These are phyloP conservation scores for Pichia ethanolica DNA, from an alignment of 805 yeast species.

Conservation along the genomic window DNA sequence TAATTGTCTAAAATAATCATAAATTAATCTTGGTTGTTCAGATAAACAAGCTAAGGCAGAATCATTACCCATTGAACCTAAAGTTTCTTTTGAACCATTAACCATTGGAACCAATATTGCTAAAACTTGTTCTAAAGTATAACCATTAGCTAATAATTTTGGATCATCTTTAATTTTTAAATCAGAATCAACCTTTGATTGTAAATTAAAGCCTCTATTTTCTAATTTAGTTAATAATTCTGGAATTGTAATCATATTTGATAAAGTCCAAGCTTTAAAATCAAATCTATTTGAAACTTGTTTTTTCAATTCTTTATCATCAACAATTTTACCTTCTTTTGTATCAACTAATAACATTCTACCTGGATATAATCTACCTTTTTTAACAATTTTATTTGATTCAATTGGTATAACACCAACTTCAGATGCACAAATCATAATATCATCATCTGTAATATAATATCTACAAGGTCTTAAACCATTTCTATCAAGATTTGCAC, in stretches of 20 bases:
- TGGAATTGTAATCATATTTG: conserved; percentile 77
- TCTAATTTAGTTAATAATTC: conserved; percentile 60
- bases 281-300: conserved; percentile 77
- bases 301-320: conserved; percentile 80
- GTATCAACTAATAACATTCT: conserved; percentile 94
- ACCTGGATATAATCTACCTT: conserved; percentile 95
- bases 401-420: conserved; percentile 94
- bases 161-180: conserved; percentile 71
- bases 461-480: conserved; percentile 98
- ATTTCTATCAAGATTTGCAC: conserved; percentile 95
- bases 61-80: conserved; percentile 98
- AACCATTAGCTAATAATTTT: conserved; percentile 78
- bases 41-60: conserved; percentile 91
- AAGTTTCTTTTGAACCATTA: conserved; percentile 80
- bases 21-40: conserved; percentile 82
- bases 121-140: conserved; percentile 88
- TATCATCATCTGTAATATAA: conserved; percentile 88
- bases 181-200: conserved; percentile 23
- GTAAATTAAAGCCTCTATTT: conserved; percentile 28
- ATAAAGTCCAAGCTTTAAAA: conserved; percentile 88
- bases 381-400: conserved; percentile 71
- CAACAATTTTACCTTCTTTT: conserved; percentile 85
- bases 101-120: conserved; percentile 91
- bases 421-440: conserved; percentile 96
- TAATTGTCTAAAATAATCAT: conserved; percentile 91